Evolutionary conservation across 768 basidiomycete genomes (phyloP), one percentile per base, ranked within the genome.

Genomic region (Termitomyces sp.): DNA sequence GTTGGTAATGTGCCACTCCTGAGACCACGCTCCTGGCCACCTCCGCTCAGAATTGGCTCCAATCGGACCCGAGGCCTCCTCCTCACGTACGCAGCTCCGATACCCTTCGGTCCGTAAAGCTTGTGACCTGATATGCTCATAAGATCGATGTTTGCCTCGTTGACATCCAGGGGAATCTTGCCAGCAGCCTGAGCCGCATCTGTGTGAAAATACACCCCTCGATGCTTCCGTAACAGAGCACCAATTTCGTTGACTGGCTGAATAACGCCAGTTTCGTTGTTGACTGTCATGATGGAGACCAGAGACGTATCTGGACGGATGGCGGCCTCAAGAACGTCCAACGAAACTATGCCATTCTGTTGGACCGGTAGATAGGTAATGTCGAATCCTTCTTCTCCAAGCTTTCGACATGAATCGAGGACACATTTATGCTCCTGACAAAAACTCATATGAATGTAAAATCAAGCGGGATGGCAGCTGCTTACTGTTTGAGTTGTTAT

Each of bases 261-360:
- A 53, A 99, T 97, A 60, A 98, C 95, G 22, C 97, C 97, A 4
- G 94, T 98, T 74, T 99, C 97, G 71, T 99, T 99, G 76, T 99
- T 99, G 56, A 99, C 97, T 17, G 90, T 83, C 97, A 99, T 99
- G 68, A 99, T 87, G 12, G 94, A 96, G 44, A 99, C 85, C n/a
- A 98, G 74, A 1, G 90, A 90, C 12, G 93, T 94, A 57, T 94
- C 93, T 9, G 94, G 93, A 32, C 93, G 85, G 55, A 99, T 93
- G 37, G 94, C 88, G 1, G 79, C 82, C 65, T 93, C 90, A 32
- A 99, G 83, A 9, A 83, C 84, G 17, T 84, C 75, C 51, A 99
- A 74, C 30, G 83, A 81, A 58, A 99, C 73, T 46, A 97, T 65
- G 14, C 97, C 97, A 67, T 93, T 92, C 24, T 77, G 68, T 63